A percentile compares a stretch with the other conserved stretches of the same genome.
These are phyloP conservation scores for Debaryomyces maramus DNA, from an alignment of 805 yeast genomes.

Conservation along the genomic window DNA sequence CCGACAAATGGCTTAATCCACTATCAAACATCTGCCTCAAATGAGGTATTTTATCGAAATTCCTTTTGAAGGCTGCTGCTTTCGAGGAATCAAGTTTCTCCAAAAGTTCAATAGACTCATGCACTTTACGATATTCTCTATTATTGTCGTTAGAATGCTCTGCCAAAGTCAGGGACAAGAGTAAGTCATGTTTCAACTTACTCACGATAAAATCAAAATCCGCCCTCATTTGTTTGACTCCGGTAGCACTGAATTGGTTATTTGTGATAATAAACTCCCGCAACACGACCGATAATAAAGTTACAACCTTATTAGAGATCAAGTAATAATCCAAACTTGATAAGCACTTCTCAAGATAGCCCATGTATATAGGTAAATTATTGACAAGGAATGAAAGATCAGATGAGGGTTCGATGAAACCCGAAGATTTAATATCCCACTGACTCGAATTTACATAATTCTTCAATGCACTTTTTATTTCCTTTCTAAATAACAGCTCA, in stretches of 20 bases:
- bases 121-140: constrained; percentile 21
- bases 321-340: constrained; percentile 31
- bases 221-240: constrained; percentile 30
- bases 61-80: constrained; percentile 19
- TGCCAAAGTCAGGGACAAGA: constrained; percentile 11
- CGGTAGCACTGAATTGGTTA: constrained; percentile 33
- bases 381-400: constrained; percentile 23
- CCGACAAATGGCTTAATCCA: constrained; percentile 9
- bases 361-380: constrained; percentile 26
- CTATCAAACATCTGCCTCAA: constrained; percentile 22
- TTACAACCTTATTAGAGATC: constrained; percentile 26
- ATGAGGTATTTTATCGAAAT: constrained; percentile 11
- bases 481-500: constrained; percentile 33
- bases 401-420: constrained; percentile 16
- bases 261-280: constrained; percentile 41
- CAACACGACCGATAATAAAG: constrained; percentile 27
- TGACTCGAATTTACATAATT: constrained; percentile 36
- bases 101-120: constrained; percentile 31
- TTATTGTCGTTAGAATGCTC: constrained; percentile 24
- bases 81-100: constrained; percentile 20
- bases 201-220: constrained; percentile 27
- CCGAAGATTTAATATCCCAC: constrained; percentile 27
- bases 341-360: constrained; percentile 21
- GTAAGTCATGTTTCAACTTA: constrained; percentile 19
- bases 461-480: constrained; percentile 31